Base-by-base conservation (phyloP, 2,329 filamentous ascomycete species). In the Geosmithia flava region DNA sequence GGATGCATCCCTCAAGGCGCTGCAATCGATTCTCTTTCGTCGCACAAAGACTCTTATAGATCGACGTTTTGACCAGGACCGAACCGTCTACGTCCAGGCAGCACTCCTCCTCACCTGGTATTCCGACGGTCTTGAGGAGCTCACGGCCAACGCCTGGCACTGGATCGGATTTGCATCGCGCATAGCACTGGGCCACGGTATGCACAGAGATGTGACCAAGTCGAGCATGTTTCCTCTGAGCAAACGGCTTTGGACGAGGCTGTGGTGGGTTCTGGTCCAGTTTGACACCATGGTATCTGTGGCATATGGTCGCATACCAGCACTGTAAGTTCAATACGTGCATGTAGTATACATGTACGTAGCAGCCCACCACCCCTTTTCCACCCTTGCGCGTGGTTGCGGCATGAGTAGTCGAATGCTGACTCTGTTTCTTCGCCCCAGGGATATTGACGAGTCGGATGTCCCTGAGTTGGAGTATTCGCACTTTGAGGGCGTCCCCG, bases 101-200 rank as follows among this genome's bases (percentile, higher is more conserved):
- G 72, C 74, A 2, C 59, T 78, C 20, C 64, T 78, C 1, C 54
- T 78, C 47, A 76, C 73, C 2, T 78, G 75, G 75, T 70, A 76
- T 52, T 70, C 72, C 1, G 72, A 78, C 45, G 68, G 71, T 15
- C 71, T 73, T 20, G 75, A 78, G 52, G 73, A 76, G 55, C 69
- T 77, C 7, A 62, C 72, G 4, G 70, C 72, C 40, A 77, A 78
- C 53, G 68, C 70, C 16, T 75, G 65, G 61, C 61, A 63, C 50
- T 78, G 74, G 74, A 64, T 76, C 7, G 75, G 75, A 2, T 64
- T 74, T 3, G 75, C 73, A 5, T 66, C 66, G 17, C 66, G 74
- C 5, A 74, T 71, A 33, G 74, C 73, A 2, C 68, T 71, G 1
- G 74, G 74, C 0, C 59, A 76, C 47, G 74, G 74, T n/a, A 75